Evolutionary conservation across 164 flowering plant species (phyloP).

Genomic region (Vitis amurensis): DNA sequence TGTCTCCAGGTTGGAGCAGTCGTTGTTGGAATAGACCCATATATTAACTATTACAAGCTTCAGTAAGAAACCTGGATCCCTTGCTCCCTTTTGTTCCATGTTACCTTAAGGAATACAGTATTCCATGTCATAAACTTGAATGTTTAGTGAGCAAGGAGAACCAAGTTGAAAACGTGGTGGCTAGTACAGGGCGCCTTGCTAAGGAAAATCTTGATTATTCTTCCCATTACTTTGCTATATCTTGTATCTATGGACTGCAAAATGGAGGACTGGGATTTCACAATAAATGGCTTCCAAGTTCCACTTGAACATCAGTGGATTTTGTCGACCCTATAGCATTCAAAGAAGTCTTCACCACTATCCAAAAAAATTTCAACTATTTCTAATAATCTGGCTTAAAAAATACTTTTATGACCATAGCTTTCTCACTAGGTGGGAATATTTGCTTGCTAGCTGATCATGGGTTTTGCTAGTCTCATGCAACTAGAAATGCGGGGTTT

Average conservation of each 20-base stretch:
- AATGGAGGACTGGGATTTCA: not conserved
- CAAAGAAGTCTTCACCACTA: not conserved
- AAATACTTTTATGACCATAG: not conserved
- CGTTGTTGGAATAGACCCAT: conserved; percentile 85
- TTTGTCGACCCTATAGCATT: not conserved
- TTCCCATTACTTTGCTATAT: not conserved
- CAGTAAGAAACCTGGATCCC: conserved; percentile 56
- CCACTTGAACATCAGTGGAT: not conserved
- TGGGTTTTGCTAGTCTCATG: no score
- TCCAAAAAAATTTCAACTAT: not conserved
- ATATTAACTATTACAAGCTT: conserved; percentile 89
- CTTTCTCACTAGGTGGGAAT: no score
- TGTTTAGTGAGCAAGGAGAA: not conserved
- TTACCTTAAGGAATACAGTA: not conserved
- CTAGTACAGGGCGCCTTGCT: not conserved
- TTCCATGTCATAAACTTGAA: not conserved
- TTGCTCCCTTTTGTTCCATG: conserved; percentile 6
- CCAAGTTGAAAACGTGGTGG: not conserved
- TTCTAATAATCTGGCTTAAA: not conserved
- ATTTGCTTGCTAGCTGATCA: no score
- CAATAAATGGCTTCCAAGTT: not conserved
- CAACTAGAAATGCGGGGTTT: no score
- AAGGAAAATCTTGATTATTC: not conserved
- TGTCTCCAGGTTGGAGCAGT: conserved; percentile 92
- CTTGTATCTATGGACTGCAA: not conserved